phyloP scores from a whole-genome alignment of 345 rosid genomes.

The Acer campestre region DNA sequence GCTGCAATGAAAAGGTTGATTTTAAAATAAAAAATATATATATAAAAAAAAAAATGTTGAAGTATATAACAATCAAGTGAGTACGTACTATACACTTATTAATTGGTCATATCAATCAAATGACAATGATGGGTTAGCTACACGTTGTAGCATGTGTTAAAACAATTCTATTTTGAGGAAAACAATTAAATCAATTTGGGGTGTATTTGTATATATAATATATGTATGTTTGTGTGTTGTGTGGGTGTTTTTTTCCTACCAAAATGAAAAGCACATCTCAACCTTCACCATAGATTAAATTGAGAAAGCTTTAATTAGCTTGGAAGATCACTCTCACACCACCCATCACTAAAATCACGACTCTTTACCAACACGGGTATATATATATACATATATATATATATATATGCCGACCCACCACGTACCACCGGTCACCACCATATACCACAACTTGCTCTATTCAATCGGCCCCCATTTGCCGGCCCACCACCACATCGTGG shows the following conservation, averaged over 20 bases:
- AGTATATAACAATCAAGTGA: background rate
- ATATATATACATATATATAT: background rate
- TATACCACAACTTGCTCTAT: background rate
- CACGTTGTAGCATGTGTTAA: background rate
- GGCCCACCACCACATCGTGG: constrained; percentile 14
- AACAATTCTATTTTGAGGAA: background rate
- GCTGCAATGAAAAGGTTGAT: too few relatives aligned
- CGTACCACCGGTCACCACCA: constrained; percentile 24
- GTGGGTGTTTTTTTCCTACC: too few relatives aligned
- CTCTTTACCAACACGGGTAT: constrained; percentile 1
- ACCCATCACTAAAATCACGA: constrained; percentile 1
- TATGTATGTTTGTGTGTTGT: too few relatives aligned
- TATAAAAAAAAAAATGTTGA: too few relatives aligned
- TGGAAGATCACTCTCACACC: constrained; percentile 19
- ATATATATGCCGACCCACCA: constrained; percentile 28
- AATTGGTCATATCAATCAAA: background rate
- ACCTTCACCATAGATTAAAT: background rate
- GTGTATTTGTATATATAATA: background rate
- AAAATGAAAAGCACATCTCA: constrained; percentile 13
- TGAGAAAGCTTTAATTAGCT: constrained; percentile 10
- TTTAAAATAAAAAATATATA: too few relatives aligned
- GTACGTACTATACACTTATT: background rate
- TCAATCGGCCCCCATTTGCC: constrained; percentile 8
- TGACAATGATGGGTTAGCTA: background rate
- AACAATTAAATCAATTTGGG: background rate